Conservation (phyloP, 2,329 filamentous ascomycete species). For the Calonectria montana region DNA sequence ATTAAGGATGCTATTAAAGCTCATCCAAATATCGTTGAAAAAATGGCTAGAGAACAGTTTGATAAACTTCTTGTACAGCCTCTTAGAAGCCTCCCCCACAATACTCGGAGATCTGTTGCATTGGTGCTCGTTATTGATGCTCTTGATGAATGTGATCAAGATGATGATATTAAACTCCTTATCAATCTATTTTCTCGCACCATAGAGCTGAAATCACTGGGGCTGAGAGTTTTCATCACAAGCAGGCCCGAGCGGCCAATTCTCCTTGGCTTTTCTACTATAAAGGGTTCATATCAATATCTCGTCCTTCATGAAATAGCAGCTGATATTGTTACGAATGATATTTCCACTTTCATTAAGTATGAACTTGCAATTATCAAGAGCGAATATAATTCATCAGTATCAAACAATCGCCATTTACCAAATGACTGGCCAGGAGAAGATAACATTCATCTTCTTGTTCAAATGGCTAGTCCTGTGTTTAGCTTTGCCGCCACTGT, state of each 20-base stretch:
- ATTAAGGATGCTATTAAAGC: not conserved
- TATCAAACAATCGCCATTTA: not conserved
- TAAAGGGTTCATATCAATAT: conserved; percentile 28
- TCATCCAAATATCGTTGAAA: conserved; percentile 1
- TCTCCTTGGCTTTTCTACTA: conserved; percentile 47
- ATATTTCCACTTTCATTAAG: not conserved
- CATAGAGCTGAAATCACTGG: conserved; percentile 26
- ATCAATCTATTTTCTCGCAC: conserved; percentile 39
- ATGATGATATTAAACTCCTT: conserved; percentile 46
- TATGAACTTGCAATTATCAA: not conserved
- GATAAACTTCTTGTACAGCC: conserved; percentile 53
- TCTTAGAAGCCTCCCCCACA: conserved; percentile 27
- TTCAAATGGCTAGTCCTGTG: conserved; percentile 18
- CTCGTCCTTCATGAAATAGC: conserved; percentile 52
- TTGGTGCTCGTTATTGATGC: conserved; percentile 51
- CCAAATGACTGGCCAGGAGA: not conserved
- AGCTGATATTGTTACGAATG: conserved; percentile 33
- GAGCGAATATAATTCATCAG: not conserved
- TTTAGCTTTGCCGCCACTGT: conserved; percentile 36
- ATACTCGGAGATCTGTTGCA: not conserved
- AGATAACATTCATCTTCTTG: not conserved
- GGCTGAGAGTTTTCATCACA: conserved; percentile 52
- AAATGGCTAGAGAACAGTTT: conserved; percentile 52
- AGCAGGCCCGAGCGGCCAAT: conserved; percentile 55
- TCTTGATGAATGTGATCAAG: conserved; percentile 41